Evolutionary conservation across 305 asterid species (phyloP), one percentile per base, ranked within the genome.

Genomic region (Fraxinus angustifolia): DNA sequence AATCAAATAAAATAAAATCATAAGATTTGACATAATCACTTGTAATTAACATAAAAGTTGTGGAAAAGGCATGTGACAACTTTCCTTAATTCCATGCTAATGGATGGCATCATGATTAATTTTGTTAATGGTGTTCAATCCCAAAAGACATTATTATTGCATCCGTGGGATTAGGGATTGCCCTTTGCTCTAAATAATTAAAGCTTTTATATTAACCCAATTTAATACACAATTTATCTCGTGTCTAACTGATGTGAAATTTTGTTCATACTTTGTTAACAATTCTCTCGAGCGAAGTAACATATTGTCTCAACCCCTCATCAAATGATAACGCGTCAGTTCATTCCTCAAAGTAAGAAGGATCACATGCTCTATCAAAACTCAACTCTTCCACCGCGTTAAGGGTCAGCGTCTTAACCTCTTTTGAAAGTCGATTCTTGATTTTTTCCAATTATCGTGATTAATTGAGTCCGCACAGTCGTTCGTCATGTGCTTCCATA

Each of bases 41-140:
- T 16, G 0, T 58, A n/a, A 58, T 58, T 58, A 19, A 58, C 68
- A 6, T 56, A 23, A 60, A 60, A 19, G 31, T 60, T 60, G 70
- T 1, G 26, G 30, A 58, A 58, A 17, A 58, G 30, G 68, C 31
- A 19, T 8, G 31, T 60, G 70, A 60, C 31, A 60, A 8, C 70
- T 58, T 58, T 53, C 62, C 23, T 53, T 53, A 53, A 73, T 40
- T 74, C 48, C 31, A 28, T n/a, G 48, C 73, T 77, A 77, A 53
- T 77, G 80, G 80, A 56, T 50, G 73, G 56, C 80, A 77, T 53
- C 50, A 77, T 77, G 80, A 77, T 77, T 77, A 77, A 77, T 30
- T 12, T 77, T 53, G 50, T 33, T 53, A 77, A 77, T 77, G 72
- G 45, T 53, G 72, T 56, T 60, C 80, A 77, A 53, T 77, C 45